A percentile compares a stretch with the other conserved stretches of the same genome.
These are phyloP conservation scores for Polymyxa betae DNA, from an alignment of 208 protist species.

Conservation along the genomic window DNA sequence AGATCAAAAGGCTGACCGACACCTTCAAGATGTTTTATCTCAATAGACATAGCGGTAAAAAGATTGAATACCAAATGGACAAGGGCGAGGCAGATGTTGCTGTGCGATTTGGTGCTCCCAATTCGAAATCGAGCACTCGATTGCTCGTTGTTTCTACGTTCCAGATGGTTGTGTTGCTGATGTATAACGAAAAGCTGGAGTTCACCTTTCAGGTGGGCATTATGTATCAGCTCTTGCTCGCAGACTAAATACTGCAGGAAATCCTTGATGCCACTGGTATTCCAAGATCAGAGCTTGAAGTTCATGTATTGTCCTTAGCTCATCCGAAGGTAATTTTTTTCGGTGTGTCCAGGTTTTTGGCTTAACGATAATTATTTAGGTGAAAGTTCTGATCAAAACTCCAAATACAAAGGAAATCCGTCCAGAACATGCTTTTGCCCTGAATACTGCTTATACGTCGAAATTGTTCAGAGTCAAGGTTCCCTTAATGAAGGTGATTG, in stretches of 20 bases:
- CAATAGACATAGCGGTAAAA: slow-evolving; percentile 54
- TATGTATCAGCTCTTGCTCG: not conserved
- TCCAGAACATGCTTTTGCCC: slow-evolving; percentile 50
- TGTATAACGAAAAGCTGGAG: slow-evolving; percentile 60
- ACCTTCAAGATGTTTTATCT: slow-evolving; percentile 61
- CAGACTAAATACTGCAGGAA: slow-evolving; percentile 53
- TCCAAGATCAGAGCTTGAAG: slow-evolving; percentile 49
- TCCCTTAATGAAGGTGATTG: slow-evolving; percentile 55
- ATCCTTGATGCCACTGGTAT: slow-evolving; percentile 58
- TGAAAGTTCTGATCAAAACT: slow-evolving; percentile 57
- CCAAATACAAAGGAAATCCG: slow-evolving; percentile 56
- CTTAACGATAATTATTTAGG: not conserved
- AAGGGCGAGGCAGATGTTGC: slow-evolving; percentile 63
- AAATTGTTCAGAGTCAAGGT: slow-evolving; percentile 52
- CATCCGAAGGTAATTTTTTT: slow-evolving; percentile 52
- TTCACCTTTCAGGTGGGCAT: slow-evolving; percentile 55
- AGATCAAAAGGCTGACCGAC: slow-evolving; percentile 54
- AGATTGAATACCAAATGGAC: slow-evolving; percentile 64
- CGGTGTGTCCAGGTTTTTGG: not conserved
- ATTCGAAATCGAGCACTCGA: slow-evolving; percentile 16
- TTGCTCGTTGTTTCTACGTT: slow-evolving; percentile 61
- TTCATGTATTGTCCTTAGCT: slow-evolving; percentile 58
- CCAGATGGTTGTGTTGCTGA: slow-evolving; percentile 60
- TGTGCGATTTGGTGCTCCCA: slow-evolving; percentile 39
- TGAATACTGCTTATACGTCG: slow-evolving; percentile 58